Base-by-base conservation (phyloP, 148 eudicot genomes). In the Dianthus caryophyllus region DNA sequence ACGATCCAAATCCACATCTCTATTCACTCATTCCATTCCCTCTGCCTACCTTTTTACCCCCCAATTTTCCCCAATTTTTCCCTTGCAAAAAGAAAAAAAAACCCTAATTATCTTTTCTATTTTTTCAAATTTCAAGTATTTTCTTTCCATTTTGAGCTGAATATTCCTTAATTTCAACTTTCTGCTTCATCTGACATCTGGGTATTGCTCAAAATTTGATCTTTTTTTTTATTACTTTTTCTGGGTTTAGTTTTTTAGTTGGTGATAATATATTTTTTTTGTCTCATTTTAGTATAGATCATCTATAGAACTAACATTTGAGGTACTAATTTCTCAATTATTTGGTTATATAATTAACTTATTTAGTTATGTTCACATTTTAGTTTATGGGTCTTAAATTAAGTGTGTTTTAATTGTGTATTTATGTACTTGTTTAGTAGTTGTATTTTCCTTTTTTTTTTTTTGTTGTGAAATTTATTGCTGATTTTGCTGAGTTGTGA, bases 1-100 rank as follows among this genome's bases (percentile, higher is more conserved):
- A 70, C 78, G 78, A 75, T 75, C 78, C 74, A 70, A 70, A 70
- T 75, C 74, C 78, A 64, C 70, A 64, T 49, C 70, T 69, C 69
- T 69, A n/a, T n/a, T n/a, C n/a, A n/a, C n/a, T n/a, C n/a, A n/a
- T n/a, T n/a, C n/a, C n/a, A n/a, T n/a, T n/a, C n/a, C n/a, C n/a
- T n/a, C 29, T 61, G n/a, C 74, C 36, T 65, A 54, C 76, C 55
- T 73, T 73, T 66, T 66, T 55, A 55, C 76, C 36, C 76, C 58
- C 36, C 49, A 47, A 20, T 61, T 57, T 44, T 5, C 70, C 65
- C 39, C 61, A 38, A 30, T 16, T 36, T 14, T 20, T 27, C n/a
- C 17, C 26, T 18, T 29, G 30, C 9, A 2, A 2, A 3, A 2
- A 2, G 39, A n/a, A n/a, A n/a, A 41, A 9, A 20, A 52, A 63